phyloP scores from a whole-genome alignment of 2,329 filamentous ascomycete species.

The Pseudopithomyces maydicus region DNA sequence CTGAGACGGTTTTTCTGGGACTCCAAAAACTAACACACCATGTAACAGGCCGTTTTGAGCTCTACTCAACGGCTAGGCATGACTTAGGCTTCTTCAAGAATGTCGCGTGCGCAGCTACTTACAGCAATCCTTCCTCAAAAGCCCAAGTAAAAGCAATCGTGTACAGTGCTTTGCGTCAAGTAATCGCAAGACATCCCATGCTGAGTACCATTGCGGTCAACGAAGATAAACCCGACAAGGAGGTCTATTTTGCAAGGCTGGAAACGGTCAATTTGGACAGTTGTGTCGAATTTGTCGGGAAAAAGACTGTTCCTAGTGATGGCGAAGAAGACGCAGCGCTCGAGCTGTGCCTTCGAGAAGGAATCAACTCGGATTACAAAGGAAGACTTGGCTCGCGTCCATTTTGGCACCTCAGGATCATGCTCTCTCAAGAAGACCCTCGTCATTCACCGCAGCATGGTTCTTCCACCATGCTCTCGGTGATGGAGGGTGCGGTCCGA shows the following conservation, averaged over 20 bases:
- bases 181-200: conserved; percentile 49
- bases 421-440: conserved; percentile 20
- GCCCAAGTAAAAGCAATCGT: conserved; percentile 35
- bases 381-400: conserved; percentile 34
- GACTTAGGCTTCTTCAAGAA: conserved; percentile 52
- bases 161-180: conserved; percentile 40
- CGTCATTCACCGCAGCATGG: conserved; percentile 50
- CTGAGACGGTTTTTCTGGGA: neutral
- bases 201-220: conserved; percentile 51
- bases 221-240: conserved; percentile 43
- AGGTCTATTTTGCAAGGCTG: conserved; percentile 52
- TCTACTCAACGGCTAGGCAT: conserved; percentile 51
- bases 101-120: conserved; percentile 47
- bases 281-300: conserved; percentile 40
- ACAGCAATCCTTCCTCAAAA: conserved; percentile 4
- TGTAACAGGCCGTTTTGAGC: conserved; percentile 48
- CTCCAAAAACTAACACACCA: neutral
- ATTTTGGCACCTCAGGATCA: conserved; percentile 52
- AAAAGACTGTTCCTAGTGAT: conserved; percentile 17
- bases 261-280: conserved; percentile 49
- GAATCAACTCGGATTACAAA: conserved; percentile 50
- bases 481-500: conserved; percentile 52
- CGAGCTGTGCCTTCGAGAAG: conserved; percentile 45
- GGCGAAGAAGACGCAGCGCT: conserved; percentile 47
- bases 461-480: conserved; percentile 56